Base-by-base conservation (phyloP, 2,329 filamentous ascomycete genomes). In the Diaporthe sp. region DNA sequence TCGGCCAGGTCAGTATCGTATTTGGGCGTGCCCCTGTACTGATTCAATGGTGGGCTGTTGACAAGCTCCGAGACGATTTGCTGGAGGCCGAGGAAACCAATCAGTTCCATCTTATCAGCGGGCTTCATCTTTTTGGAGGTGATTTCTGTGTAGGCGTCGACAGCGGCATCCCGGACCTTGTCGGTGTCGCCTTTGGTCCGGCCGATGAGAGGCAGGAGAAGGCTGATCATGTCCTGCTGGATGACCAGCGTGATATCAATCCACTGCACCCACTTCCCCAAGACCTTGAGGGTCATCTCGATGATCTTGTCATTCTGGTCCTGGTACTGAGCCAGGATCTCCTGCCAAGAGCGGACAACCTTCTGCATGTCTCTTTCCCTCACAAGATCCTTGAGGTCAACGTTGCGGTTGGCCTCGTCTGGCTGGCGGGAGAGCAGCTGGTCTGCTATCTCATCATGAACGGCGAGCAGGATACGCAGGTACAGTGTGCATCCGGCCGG, bases 211-310 rank as follows among this genome's bases (percentile, higher is more conserved):
- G 97, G 94, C 80, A 98, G 93, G 74, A 99, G 88, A 65, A 95
- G 89, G 81, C 90, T 92, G 79, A 98, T 91, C 89, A 98, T 97
- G 71, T 93, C 91, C 81, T 96, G 91, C 83, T 97, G 97, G 79
- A 99, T 94, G 58, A 99, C 92, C 73, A 99, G 88, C 68, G 94
- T 94, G 79, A 99, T 98, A 81, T 98, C 97, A 80, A 97, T 97
- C 97, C 97, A 99, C 88, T 95, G 97, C 75, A 98, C 95, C 96
- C 97, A 99, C 82, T 96, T 97, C 50, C 95, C 95, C 77, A 99
- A 92, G n/a, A 95, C 93, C 84, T 93, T 95, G 70, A 99, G 88
- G 79, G 94, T 96, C 88, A 97, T 92, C 82, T 98, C 95, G 56
- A 97, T 89, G 73, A 98, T 89, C 55, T 85, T 82, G 80, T 95